Percentiles rank a stretch among this genome's conserved stretches.
phyloP scores from a whole-genome alignment of 306 rosid genomes.

The Cucumis hystrix region DNA sequence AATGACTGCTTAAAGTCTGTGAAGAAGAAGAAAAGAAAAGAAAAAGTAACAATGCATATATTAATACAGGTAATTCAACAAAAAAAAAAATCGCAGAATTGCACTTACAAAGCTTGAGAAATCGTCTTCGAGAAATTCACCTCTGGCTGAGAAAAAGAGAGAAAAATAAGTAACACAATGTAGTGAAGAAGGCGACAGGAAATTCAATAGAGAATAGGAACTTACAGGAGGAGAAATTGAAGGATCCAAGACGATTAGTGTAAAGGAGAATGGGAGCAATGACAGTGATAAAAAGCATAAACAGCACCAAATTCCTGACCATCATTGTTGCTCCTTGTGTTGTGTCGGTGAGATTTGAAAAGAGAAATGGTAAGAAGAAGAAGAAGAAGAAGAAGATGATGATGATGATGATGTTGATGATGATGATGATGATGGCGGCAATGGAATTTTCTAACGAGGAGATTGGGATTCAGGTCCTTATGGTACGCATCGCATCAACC shows the following conservation, averaged over 20 bases:
- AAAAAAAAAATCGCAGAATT: background rate
- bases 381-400: background rate
- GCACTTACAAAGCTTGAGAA: constrained; percentile 54
- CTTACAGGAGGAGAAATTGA: constrained; percentile 48
- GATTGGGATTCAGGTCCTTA: background rate
- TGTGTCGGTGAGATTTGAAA: background rate
- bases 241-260: constrained; percentile 75
- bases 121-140: constrained; percentile 59
- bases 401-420: background rate
- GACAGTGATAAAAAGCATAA: constrained; percentile 58
- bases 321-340: constrained; percentile 21
- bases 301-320: constrained; percentile 58
- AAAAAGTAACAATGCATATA: background rate
- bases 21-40: background rate
- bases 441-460: background rate
- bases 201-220: background rate
- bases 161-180: background rate
- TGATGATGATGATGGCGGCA: background rate
- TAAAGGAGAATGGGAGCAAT: constrained; percentile 84
- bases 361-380: background rate
- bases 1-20: constrained; percentile 48
- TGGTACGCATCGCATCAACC: background rate
- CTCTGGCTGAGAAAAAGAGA: constrained; percentile 25
- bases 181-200: background rate
- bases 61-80: background rate